Conservation (phyloP, 371 early-diverging fungal genomes). For the Basidiobolus meristosporus region DNA sequence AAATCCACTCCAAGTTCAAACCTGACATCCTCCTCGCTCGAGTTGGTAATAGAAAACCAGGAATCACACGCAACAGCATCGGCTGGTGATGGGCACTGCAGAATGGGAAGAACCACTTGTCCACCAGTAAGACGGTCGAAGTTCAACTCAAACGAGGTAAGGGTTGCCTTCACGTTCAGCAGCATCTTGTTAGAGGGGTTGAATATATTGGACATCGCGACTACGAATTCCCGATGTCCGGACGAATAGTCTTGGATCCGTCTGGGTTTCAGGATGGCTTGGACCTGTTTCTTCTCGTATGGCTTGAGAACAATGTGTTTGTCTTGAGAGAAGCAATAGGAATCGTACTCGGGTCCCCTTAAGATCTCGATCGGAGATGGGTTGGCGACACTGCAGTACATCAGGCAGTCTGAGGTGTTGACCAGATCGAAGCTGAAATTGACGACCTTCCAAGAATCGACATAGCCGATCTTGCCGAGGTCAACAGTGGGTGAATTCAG, state of each 20-base stretch:
- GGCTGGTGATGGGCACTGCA: constrained; percentile 40
- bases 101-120: constrained; percentile 44
- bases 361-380: too few species aligned
- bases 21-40: constrained; percentile 49
- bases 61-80: constrained; percentile 43
- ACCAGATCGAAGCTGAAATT: constrained; percentile 30
- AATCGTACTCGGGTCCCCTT: too few species aligned
- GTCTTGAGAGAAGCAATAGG: too few species aligned
- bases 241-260: too few species aligned
- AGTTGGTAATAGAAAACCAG: constrained; percentile 68
- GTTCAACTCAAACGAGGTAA: constrained; percentile 56
- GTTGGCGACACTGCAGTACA: too few species aligned
- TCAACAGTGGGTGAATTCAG: constrained; percentile 30
- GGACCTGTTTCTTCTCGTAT: too few species aligned
- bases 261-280: too few species aligned
- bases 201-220: constrained; percentile 35
- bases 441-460: constrained; percentile 45
- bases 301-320: too few species aligned
- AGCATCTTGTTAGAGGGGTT: constrained; percentile 40
- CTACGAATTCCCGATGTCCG: too few species aligned
- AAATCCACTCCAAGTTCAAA: constrained; percentile 56
- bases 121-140: constrained; percentile 55
- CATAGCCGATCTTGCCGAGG: constrained; percentile 58
- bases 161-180: constrained; percentile 22
- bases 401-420: constrained; percentile 40